Evolutionary conservation across 2,329 filamentous ascomycete genomes (phyloP).

Genomic region (Trichoderma harzianum): DNA sequence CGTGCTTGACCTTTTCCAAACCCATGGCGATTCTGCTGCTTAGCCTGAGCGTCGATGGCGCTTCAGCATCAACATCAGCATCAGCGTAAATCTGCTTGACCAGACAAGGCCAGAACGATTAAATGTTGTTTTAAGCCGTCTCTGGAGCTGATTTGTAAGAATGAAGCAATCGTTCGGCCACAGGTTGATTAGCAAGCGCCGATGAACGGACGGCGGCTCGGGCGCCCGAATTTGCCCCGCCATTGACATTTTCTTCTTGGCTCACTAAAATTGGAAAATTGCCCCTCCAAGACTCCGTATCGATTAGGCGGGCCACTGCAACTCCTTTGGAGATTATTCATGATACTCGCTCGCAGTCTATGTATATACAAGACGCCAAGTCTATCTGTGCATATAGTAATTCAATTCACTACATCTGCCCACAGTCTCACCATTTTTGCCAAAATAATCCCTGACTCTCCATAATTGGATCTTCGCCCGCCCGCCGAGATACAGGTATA

Average conservation of each 20-base stretch:
- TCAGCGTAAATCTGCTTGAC: neutral
- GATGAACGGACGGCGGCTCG: conserved; percentile 4
- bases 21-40: conserved; percentile 29
- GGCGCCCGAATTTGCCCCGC: neutral
- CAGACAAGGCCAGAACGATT: neutral
- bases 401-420: neutral
- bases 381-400: neutral
- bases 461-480: neutral
- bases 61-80: neutral
- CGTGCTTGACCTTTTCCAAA: conserved; percentile 64
- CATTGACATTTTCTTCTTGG: neutral
- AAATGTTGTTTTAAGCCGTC: neutral
- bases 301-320: neutral
- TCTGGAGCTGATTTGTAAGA: conserved; percentile 17
- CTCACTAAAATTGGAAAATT: neutral
- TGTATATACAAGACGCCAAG: neutral
- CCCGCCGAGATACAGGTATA: neutral
- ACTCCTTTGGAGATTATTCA: neutral
- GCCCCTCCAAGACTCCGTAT: neutral
- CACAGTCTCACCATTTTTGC: neutral
- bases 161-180: neutral
- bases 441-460: neutral
- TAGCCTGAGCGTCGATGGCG: neutral
- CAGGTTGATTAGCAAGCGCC: conserved; percentile 20
- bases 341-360: neutral